Evolutionary conservation across 306 rosid genomes (phyloP).

Genomic region (Corylus avellana): DNA sequence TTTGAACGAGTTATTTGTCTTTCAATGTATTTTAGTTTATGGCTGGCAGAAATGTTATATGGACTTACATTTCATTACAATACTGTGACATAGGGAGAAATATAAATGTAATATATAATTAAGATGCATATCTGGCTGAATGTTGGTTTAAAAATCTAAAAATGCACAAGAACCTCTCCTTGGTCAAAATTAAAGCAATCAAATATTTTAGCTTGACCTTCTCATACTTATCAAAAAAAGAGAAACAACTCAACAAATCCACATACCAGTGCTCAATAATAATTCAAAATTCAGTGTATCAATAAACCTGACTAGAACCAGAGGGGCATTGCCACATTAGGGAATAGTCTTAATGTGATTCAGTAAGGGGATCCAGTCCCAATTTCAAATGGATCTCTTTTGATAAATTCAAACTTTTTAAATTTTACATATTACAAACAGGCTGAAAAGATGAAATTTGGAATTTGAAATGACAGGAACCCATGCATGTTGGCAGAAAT

Average conservation of each 20-base stretch:
- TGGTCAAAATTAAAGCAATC: background rate
- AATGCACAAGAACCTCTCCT: background rate
- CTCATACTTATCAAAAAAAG: background rate
- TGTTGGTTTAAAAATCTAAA: background rate
- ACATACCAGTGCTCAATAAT: background rate
- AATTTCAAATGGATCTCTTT: background rate
- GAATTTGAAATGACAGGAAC: conserved; percentile 5
- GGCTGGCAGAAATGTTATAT: background rate
- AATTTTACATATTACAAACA: background rate
- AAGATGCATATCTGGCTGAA: background rate
- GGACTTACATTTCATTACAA: background rate
- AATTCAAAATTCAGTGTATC: background rate
- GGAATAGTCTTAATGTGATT: background rate
- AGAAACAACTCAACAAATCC: background rate
- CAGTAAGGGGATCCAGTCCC: background rate
- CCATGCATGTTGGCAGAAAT: conserved; percentile 12
- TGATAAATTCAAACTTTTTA: background rate
- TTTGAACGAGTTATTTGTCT: background rate
- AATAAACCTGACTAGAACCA: background rate
- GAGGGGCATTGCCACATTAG: background rate
- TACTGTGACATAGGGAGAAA: background rate
- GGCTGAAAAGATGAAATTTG: background rate
- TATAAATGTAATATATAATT: background rate
- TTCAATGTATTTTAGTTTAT: background rate
- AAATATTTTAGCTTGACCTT: background rate